These are phyloP conservation scores for Bothriochloa decipiens DNA, from an alignment of 176 grass and related monocot species.

Conservation along the genomic window DNA sequence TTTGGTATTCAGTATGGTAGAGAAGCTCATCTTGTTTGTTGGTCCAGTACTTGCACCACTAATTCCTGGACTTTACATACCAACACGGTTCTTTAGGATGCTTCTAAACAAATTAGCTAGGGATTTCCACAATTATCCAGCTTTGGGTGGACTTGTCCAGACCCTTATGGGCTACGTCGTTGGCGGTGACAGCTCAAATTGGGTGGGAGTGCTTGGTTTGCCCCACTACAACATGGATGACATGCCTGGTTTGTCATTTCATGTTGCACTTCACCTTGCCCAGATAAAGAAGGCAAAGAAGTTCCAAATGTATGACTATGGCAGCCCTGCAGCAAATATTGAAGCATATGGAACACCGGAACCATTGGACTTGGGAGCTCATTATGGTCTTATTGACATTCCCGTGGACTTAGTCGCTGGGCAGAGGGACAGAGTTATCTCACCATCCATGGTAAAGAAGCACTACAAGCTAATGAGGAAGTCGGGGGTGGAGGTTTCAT, in stretches of 20 bases:
- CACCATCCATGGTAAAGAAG: constrained; percentile 93
- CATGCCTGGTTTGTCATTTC: constrained; percentile 96
- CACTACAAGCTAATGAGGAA: constrained; percentile 84
- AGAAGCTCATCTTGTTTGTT: constrained; percentile 72
- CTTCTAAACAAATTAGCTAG: constrained; percentile 97
- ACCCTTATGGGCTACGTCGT: constrained; percentile 95
- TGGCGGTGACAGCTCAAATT: constrained; percentile 94
- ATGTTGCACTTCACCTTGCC: constrained; percentile 84
- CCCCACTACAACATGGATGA: constrained; percentile 99
- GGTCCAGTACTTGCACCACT: constrained; percentile 81
- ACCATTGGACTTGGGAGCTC: constrained; percentile 77
- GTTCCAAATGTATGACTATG: constrained; percentile 97
- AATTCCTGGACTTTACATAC: constrained; percentile 93
- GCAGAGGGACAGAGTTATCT: constrained; percentile 75
- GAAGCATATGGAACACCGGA: constrained; percentile 83
- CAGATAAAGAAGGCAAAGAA: constrained; percentile 81
- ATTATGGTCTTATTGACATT: constrained; percentile 80
- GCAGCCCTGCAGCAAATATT: constrained; percentile 64
- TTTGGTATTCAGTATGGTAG: constrained; percentile 71
- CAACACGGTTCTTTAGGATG: constrained; percentile 95
- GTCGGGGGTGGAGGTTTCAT: constrained; percentile 74
- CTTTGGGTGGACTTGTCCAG: constrained; percentile 89
- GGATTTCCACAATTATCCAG: constrained; percentile 97
- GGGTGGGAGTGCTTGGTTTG: constrained; percentile 87
- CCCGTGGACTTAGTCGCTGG: constrained; percentile 88